Conservation (phyloP, 2,329 filamentous ascomycete species). For the Acarospora socialis region DNA sequence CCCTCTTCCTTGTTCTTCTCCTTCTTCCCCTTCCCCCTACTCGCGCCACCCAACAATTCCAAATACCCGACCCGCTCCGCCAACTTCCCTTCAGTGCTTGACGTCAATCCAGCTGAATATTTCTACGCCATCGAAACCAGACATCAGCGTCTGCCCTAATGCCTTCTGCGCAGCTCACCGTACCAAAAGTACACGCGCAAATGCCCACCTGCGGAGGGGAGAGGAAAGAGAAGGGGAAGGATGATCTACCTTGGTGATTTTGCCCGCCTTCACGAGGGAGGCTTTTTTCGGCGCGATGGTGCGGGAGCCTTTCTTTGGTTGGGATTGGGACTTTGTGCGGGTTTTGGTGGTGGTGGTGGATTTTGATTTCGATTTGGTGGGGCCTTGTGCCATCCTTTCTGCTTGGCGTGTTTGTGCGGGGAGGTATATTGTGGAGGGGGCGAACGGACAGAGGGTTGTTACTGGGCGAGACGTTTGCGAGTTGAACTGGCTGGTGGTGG, state of each 20-base stretch:
- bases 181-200: not conserved
- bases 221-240: not conserved
- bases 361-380: no score
- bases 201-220: slow-evolving; percentile 4
- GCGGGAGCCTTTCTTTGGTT: slow-evolving; percentile 45
- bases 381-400: no score
- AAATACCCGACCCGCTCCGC: slow-evolving; percentile 55
- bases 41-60: slow-evolving; percentile 55
- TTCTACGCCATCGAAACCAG: slow-evolving; percentile 30
- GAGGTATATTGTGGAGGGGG: no score
- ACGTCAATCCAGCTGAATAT: slow-evolving; percentile 46
- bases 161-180: not conserved
- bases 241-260: slow-evolving; percentile 43
- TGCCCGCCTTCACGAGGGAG: slow-evolving; percentile 43
- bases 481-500: no score
- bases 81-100: slow-evolving; percentile 52
- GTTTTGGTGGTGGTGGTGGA: not conserved
- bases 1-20: slow-evolving; percentile 18
- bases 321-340: not conserved
- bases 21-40: slow-evolving; percentile 32
- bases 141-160: slow-evolving; percentile 1
- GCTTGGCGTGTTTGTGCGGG: no score
- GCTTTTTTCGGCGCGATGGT: slow-evolving; percentile 54
- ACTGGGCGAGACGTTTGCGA: no score
- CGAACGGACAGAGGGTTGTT: no score